Percentiles rank a stretch among this genome's conserved stretches.
Evolutionary conservation across 176 grass and related monocot species (phyloP).

Genomic region (Rhynchospora breviuscula): DNA sequence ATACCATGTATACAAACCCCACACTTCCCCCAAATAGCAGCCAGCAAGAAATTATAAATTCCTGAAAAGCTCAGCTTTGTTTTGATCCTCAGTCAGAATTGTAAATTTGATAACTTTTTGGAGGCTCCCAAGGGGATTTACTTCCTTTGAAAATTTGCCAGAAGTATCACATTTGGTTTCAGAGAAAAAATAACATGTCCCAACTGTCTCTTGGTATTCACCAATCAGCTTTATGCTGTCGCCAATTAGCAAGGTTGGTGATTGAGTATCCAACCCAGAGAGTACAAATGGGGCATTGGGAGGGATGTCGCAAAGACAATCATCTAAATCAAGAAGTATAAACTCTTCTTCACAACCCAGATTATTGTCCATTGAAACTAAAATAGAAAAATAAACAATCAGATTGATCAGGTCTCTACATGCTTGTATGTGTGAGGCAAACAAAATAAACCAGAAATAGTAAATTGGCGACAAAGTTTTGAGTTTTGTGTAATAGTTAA

Average conservation of each 20-base stretch:
- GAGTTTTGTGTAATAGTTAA: neutral
- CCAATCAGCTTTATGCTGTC: slow-evolving; percentile 8
- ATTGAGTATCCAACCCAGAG: slow-evolving; percentile 23
- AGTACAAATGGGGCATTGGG: slow-evolving; percentile 54
- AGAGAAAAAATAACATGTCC: neutral
- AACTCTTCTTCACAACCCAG: slow-evolving; percentile 48
- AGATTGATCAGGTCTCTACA: neutral
- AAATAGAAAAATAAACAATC: neutral
- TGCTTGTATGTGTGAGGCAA: neutral
- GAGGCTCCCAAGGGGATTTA: neutral
- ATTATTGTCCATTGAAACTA: slow-evolving; percentile 11
- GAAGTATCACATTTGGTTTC: neutral
- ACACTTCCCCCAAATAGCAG: neutral
- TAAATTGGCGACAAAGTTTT: neutral
- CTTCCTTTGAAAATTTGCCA: neutral
- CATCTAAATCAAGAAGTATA: slow-evolving; percentile 66
- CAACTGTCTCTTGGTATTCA: neutral
- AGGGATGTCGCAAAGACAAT: slow-evolving; percentile 48
- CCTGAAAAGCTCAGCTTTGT: neutral
- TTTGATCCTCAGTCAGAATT: neutral
- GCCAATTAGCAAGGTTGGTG: neutral
- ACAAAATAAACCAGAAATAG: neutral
- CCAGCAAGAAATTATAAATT: neutral
- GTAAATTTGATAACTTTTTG: slow-evolving; percentile 1
- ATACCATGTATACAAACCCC: neutral